Base-by-base conservation (phyloP, 768 basidiomycete species). In the Piloderma croceum region DNA sequence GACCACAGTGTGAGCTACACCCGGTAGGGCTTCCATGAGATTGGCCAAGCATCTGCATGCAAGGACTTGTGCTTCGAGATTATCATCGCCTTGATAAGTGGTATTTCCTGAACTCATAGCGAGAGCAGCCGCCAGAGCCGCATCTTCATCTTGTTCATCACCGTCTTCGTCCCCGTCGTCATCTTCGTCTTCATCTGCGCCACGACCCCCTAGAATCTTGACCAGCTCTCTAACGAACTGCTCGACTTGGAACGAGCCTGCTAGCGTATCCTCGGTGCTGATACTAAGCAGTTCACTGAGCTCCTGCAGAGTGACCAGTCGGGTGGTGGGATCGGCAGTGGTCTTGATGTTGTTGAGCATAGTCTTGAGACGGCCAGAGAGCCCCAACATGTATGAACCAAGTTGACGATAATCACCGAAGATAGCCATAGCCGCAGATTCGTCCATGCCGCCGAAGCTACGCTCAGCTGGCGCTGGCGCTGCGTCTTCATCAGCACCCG, bases 21-120 rank as follows among this genome's bases (percentile, higher is more conserved):
- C 92, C 13, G 96, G 96, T 17, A 98, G 73, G n/a, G 92, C 94
- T 62, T 98, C 96, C 90, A 98, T 93, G 41, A 99, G 73, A 60
- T 99, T 98, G 35, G 93, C 94, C 38, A 99, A 71, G 59, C 96
- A 99, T 47, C 96, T 76, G 62, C 93, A 97, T 21, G 96, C 96
- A 34, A 98, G 75, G 36, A 98, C 81, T 63, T 97, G 93, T 39
- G 91, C 90, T 65, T 98, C 93, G 22, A 87, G 76, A 50, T 87
- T 88, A 44, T 89, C 88, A 51, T 90, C 88, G 23, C 85, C 88
- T 53, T 81, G 80, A 55, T 70, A 83, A 2, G 68, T 58, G 5
- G 70, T 75, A 6, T 64, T 68, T 18, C 82, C 82, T 0, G 78
- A 68, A 47, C 89, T 92, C 65, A 92, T 75, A 3, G 90, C 89